Evolutionary conservation across 1,284 basidiomycete species (phyloP), one percentile per base, ranked within the genome.

Genomic region (Leccinum variabile): DNA sequence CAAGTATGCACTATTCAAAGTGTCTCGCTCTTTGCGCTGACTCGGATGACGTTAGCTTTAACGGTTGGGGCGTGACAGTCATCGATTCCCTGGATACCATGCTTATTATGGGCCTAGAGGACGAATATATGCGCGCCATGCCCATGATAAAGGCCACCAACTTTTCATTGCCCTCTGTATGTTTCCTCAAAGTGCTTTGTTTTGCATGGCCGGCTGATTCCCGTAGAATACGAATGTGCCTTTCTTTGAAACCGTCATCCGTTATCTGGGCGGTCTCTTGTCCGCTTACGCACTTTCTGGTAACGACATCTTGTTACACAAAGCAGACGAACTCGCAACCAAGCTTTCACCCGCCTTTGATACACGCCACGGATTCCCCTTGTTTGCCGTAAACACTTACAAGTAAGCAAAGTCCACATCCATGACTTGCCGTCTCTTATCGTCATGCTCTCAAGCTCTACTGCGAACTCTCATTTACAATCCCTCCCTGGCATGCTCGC

Each of bases 51-150:
- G 13, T 16, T 66, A 90, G 89, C 61, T 89, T 90, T 72, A 90
- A 90, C 70, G 88, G 91, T 8, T 97, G 95, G 95, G 94, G 93
- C 13, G 89, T 95, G 0, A 90, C 90, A 1, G 83, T 88, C 59
- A 83, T 93, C 64, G 93, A 94, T 70, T 86, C 90, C 3, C 82
- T 98, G 16, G 94, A 97, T 72, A 97, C 95, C 0, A 88, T 98
- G 78, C 81, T 93, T 32, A 78, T 98, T 58, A 92, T 98, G 90
- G 89, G 82, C 28, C 81, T 97, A 11, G 77, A 87, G n/a, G 83
- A 87, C 13, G 91, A 97, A 73, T 97, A 91, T 75, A 75, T 81
- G 28, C 81, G 87, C 3, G 92, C 91, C 3, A 77, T 95, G 3
- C 78, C 84, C n/a, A 81, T 91, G 63, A 83, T 97, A 30, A 80